Conservation (phyloP, 1,139 yeast species). For the Sugiyamaella grinbergsii region DNA sequence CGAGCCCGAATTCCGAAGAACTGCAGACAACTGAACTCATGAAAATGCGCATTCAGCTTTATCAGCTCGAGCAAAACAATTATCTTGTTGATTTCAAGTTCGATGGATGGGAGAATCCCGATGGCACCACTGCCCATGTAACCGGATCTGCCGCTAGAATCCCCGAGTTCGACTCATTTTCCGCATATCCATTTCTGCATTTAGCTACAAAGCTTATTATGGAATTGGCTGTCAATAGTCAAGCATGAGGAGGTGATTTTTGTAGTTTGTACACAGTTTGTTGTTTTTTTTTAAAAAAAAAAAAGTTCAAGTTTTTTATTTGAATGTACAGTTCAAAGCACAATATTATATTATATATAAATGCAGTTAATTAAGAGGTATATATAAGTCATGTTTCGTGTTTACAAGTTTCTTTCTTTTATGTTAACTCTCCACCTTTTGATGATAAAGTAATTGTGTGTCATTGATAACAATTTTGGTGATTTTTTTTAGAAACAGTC, state of each 20-base stretch:
- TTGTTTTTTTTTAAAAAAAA: too few relatives aligned
- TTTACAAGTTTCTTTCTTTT: too few relatives aligned
- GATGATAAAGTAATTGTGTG: slow-evolving; percentile 31
- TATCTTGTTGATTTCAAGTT: slow-evolving; percentile 95
- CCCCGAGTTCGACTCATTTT: slow-evolving; percentile 59
- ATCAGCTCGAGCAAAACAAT: slow-evolving; percentile 93
- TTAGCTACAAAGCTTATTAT: slow-evolving; percentile 88
- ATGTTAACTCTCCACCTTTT: too few relatives aligned
- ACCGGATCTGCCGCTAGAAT: slow-evolving; percentile 34
- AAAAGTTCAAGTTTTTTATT: too few relatives aligned
- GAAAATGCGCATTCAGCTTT: slow-evolving; percentile 96
- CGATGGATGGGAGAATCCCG: slow-evolving; percentile 82
- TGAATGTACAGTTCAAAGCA: too few relatives aligned
- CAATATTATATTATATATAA: slow-evolving; percentile 4
- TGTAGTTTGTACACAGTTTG: too few relatives aligned
- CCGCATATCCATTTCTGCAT: slow-evolving; percentile 94
- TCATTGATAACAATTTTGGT: slow-evolving; percentile 34
- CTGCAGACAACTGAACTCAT: slow-evolving; percentile 66
- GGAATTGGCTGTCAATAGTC: slow-evolving; percentile 92
- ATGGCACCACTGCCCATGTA: slow-evolving; percentile 29
- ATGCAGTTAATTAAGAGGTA: slow-evolving; percentile 8
- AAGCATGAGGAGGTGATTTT: slow-evolving; percentile 30
- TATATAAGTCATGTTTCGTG: slow-evolving; percentile 1
- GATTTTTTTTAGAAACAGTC: slow-evolving; percentile 34
- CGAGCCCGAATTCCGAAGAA: slow-evolving; percentile 9